Evolutionary conservation across 805 yeast genomes (phyloP), one percentile per base, ranked within the genome.

Genomic region (Candida parachauliodes): DNA sequence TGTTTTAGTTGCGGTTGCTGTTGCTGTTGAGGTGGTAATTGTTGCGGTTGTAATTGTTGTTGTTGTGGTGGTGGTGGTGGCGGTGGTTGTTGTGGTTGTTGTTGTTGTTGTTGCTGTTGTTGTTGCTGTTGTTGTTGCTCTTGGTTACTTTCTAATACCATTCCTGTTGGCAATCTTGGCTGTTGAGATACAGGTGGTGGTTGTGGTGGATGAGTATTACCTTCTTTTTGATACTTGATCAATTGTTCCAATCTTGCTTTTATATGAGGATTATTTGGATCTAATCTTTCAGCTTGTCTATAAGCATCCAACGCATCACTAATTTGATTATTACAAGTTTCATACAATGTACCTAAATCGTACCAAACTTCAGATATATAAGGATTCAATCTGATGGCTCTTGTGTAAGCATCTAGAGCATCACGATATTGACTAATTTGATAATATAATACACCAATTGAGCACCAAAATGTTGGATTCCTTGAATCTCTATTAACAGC

Each of bases 281-380:
- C 98, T 49, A 93, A 77, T 36, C 95, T 79, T 24, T 95, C 95
- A 4, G 98, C 98, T 47, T 95, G 93, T 53, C 86, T 86, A 58
- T 93, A 93, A 2, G 98, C 98, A 62, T 93, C 98, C 46, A 93
- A 68, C 1, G 98, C 98, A 59, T 93, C 98, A 43, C 82, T 76
- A 42, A 88, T 76, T 65, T 93, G 98, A 65, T 91, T 89, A 64
- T 89, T 93, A 67, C 98, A 93, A 24, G 97, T 88, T 64, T 93
- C 98, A 60, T 93, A 93, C 28, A 93, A 68, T 5, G 98, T 93
- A 42, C 98, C 98, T 55, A 93, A 74, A 63, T 93, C 98, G 63
- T 93, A 93, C 98, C 98, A 93, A 18, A 93, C 98, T 62, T 93
- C 98, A 43, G 93, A 80, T 48, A 93, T 84, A 68, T 89, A 89